phyloP scores from a whole-genome alignment of 768 basidiomycete species.

The Tephrocybe sp. region DNA sequence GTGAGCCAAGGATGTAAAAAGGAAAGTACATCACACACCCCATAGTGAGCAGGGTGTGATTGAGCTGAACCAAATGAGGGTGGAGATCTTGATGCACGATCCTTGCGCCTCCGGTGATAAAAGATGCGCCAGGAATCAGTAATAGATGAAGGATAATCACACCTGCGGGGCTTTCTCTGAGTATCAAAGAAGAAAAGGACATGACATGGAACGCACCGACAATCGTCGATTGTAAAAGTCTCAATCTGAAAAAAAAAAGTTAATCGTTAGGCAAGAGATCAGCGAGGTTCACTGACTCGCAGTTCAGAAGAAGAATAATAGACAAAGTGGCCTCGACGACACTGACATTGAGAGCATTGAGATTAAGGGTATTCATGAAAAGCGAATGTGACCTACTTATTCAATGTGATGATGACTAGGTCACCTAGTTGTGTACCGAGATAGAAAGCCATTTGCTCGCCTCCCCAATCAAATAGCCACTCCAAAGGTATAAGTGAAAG shows the following conservation, averaged over 20 bases:
- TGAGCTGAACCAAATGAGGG: slow-evolving; percentile 61
- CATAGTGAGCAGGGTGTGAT: slow-evolving; percentile 65
- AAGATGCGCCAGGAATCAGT: slow-evolving; percentile 66
- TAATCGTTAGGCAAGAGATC: not conserved
- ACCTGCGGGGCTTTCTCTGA: slow-evolving; percentile 31
- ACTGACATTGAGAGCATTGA: slow-evolving; percentile 28
- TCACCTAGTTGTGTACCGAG: slow-evolving; percentile 64
- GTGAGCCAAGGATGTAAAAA: not conserved
- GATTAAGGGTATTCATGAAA: not conserved
- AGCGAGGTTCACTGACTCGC: slow-evolving; percentile 53
- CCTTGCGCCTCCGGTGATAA: slow-evolving; percentile 69
- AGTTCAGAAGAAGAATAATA: slow-evolving; percentile 63
- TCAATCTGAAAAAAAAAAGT: slow-evolving; percentile 38
- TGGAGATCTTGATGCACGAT: slow-evolving; percentile 67
- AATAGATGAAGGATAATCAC: slow-evolving; percentile 74
- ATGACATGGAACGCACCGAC: slow-evolving; percentile 38
- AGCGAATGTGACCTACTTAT: slow-evolving; percentile 14
- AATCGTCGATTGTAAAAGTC: slow-evolving; percentile 66
- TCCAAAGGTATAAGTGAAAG: slow-evolving; percentile 66
- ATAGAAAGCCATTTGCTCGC: slow-evolving; percentile 54
- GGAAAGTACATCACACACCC: slow-evolving; percentile 40
- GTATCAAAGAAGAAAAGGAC: not conserved
- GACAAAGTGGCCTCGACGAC: slow-evolving; percentile 71
- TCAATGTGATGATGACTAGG: slow-evolving; percentile 38
- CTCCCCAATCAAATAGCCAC: slow-evolving; percentile 63